Conservation (phyloP, 176 grass and related monocot genomes). For the Microstegium vimineum region DNA sequence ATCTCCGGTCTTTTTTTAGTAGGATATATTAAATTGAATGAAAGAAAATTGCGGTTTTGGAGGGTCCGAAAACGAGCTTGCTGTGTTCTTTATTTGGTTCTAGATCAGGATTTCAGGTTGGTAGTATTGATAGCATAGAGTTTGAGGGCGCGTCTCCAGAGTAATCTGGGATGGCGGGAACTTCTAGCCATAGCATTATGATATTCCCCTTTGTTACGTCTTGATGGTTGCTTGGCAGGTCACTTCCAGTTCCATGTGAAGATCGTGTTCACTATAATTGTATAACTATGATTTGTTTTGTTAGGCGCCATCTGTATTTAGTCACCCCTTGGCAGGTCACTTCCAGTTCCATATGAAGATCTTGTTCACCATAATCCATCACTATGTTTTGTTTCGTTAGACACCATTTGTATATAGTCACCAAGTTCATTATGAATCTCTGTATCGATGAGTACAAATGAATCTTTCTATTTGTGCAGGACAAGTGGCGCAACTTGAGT, state of each 20-base stretch:
- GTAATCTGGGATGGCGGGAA: not conserved
- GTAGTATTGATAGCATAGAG: not conserved
- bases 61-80: not conserved
- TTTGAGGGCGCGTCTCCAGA: not conserved
- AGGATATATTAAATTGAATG: not conserved
- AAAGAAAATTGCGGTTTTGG: not conserved
- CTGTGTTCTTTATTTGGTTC: not conserved
- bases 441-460: not conserved
- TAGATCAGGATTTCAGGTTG: slow-evolving; percentile 24
- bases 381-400: not conserved
- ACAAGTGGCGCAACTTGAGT: slow-evolving; percentile 95
- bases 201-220: not conserved
- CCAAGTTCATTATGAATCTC: not conserved
- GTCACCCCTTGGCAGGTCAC: not conserved
- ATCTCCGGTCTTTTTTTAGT: not conserved
- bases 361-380: not conserved
- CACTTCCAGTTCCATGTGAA: not conserved
- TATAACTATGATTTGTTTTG: not conserved
- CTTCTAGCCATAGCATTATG: not conserved
- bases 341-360: not conserved
- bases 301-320: not conserved
- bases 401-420: not conserved
- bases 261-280: not conserved
- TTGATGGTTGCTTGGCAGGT: not conserved
- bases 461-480: slow-evolving; percentile 41